Evolutionary conservation across 306 rosid species (phyloP), one percentile per base, ranked within the genome.

Genomic region (Canavalia ensiformis): DNA sequence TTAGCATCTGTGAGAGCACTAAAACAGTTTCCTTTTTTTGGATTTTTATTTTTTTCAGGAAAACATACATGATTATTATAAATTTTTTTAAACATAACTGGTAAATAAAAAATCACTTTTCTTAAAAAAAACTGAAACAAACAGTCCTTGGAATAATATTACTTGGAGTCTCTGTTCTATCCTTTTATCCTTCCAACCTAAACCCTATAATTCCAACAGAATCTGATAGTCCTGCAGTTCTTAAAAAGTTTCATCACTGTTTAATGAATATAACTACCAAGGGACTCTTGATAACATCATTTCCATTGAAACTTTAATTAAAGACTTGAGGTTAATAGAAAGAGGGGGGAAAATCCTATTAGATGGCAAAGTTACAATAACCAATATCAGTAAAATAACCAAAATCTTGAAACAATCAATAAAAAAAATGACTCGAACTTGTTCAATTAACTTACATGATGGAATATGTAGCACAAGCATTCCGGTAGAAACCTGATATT

Each of bases 381-480:
- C 25, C 77, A 81, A 37, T 11, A n/a, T 49, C 81, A 56, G 46
- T 18, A 63, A 41, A 62, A 50, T 46, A 52, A 58, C n/a, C 28
- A 45, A n/a, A 18, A 65, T 58, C 72, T 54, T 45, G n/a, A 56
- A 42, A 28, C 66, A 45, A 75, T 57, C 39, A 57, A 49, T 29
- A n/a, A n/a, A n/a, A n/a, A 30, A 47, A 28, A 33, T 63, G 64
- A 65, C 76, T 35, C 30, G 2, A 2, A n/a, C n/a, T 51, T 47
- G 65, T 60, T 54, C 52, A 68, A 65, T 76, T 51, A 56, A 87
- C 99, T 89, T 91, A 95, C 99, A 72, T 95, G 99, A 83, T 95
- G 99, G 85, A 95, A 95, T 88, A 95, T 92, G 92, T 95, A 95
- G 92, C 99, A 95, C 91, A 95, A 87, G 89, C 99, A 93, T 88